These are phyloP conservation scores for Achaetomiella virescens DNA, from an alignment of 495 filamentous ascomycete genomes.

Conservation along the genomic window DNA sequence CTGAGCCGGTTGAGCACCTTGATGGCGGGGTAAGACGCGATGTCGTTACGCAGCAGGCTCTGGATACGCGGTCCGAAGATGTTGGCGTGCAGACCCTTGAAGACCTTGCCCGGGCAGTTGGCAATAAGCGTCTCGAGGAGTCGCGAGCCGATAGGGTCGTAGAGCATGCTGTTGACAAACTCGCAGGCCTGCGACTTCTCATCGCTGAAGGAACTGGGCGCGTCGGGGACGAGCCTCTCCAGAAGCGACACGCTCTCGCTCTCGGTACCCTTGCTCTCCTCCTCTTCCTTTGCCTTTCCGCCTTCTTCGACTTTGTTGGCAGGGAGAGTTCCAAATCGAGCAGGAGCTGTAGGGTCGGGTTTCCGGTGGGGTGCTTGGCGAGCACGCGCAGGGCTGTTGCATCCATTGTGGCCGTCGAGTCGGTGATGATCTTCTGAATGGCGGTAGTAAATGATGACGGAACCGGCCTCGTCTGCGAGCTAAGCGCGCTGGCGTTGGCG, in stretches of 20 bases:
- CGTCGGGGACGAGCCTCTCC: conserved; percentile 38
- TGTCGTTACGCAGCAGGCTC: conserved; percentile 77
- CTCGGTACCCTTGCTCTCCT: conserved; percentile 17
- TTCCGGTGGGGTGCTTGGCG: conserved; percentile 80
- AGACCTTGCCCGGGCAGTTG: conserved; percentile 74
- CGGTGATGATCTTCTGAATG: conserved; percentile 68
- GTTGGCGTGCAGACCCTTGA: conserved; percentile 73
- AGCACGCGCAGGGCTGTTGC: conserved; percentile 69
- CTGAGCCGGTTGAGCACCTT: conserved; percentile 72
- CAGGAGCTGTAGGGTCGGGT: conserved; percentile 81
- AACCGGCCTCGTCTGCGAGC: conserved; percentile 49
- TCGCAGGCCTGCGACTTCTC: conserved; percentile 37
- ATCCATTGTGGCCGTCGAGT: conserved; percentile 64
- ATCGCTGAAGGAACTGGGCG: conserved; percentile 39
- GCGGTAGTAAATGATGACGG: conserved; percentile 71
- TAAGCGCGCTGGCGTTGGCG: conserved; percentile 24
- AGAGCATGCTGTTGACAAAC: conserved; percentile 81
- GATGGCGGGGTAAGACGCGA: conserved; percentile 77
- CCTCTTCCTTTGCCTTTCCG: conserved; percentile 23
- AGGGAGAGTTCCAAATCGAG: conserved; percentile 74
- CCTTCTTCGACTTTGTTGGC: conserved; percentile 55
- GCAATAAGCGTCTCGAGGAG: conserved; percentile 79
- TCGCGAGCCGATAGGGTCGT: conserved; percentile 82
- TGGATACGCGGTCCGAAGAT: conserved; percentile 70
- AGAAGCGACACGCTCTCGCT: conserved; percentile 22